Conservation (phyloP, 1,284 basidiomycete species). For the Pseudozyma hubeiensis region DNA sequence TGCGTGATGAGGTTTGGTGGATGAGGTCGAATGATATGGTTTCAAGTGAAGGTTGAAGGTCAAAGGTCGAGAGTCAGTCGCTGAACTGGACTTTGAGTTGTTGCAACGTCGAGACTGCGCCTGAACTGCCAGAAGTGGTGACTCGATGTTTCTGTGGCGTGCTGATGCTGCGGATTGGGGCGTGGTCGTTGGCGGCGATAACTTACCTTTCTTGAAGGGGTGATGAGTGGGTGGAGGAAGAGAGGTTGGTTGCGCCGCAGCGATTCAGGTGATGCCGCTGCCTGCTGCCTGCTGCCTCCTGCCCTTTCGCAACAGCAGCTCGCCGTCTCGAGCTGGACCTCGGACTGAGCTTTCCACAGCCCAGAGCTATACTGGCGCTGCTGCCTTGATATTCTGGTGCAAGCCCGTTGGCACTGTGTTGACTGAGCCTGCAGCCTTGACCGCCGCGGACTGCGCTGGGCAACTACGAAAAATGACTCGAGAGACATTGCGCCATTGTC, state of each 20-base stretch:
- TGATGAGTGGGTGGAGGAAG: constrained; percentile 50
- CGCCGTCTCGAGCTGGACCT: constrained; percentile 1
- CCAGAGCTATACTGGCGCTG: constrained; percentile 21
- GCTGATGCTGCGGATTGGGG: constrained; percentile 12
- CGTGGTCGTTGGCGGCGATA: constrained; percentile 21
- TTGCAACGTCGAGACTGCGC: constrained; percentile 3
- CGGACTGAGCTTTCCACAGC: constrained; percentile 8
- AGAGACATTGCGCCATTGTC: neutral
- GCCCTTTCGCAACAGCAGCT: constrained; percentile 1
- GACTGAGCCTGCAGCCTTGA: constrained; percentile 2
- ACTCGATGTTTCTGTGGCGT: constrained; percentile 2
- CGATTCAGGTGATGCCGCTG: constrained; percentile 29
- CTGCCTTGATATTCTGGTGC: constrained; percentile 22
- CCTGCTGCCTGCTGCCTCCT: constrained; percentile 8
- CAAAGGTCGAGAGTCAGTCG: constrained; percentile 17
- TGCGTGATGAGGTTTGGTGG: neutral
- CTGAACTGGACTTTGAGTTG: neutral
- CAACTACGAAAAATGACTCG: constrained; percentile 1
- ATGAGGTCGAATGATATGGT: neutral
- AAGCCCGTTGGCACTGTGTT: neutral
- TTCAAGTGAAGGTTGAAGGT: neutral
- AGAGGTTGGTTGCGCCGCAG: constrained; percentile 11
- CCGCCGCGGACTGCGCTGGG: constrained; percentile 13
- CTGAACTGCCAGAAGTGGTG: neutral
- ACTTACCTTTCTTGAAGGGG: constrained; percentile 57